Conservation (phyloP, 23 red algal genomes). For the Gracilaria gracilis region DNA sequence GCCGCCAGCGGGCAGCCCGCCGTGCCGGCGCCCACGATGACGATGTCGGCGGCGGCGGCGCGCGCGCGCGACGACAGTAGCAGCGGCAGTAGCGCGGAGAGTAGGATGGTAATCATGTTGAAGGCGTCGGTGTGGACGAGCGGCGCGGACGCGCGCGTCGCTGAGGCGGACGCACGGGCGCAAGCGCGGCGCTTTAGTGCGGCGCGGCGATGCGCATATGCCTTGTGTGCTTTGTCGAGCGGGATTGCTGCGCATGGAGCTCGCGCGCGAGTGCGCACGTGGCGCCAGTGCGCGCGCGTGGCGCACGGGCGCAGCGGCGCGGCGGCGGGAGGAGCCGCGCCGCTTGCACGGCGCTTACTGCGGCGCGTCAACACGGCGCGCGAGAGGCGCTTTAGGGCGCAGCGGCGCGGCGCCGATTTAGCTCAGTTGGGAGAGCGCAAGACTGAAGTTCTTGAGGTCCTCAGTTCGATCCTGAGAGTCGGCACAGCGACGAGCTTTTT, state of each 20-base stretch:
- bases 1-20: constrained; percentile 63
- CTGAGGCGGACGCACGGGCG: too few species aligned
- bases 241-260: not conserved
- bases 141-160: not conserved
- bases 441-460: constrained; percentile 86
- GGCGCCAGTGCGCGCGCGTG: not conserved
- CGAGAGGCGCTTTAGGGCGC: not conserved
- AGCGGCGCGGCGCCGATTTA: constrained; percentile 37
- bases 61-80: too few species aligned
- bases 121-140: too few species aligned
- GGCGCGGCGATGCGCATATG: not conserved
- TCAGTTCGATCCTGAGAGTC: constrained; percentile 76
- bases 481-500: too few species aligned
- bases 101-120: too few species aligned
- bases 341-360: not conserved
- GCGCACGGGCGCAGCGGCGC: not conserved
- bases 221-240: not conserved
- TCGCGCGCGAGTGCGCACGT: not conserved
- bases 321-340: too few species aligned
- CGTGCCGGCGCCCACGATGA: constrained; percentile 76
- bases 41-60: constrained; percentile 25
- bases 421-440: constrained; percentile 80
- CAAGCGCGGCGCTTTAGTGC: too few species aligned
- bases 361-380: not conserved
- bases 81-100: too few species aligned